phyloP scores from a whole-genome alignment of 176 grass and related monocot species.

The Aegilops sharonensis region DNA sequence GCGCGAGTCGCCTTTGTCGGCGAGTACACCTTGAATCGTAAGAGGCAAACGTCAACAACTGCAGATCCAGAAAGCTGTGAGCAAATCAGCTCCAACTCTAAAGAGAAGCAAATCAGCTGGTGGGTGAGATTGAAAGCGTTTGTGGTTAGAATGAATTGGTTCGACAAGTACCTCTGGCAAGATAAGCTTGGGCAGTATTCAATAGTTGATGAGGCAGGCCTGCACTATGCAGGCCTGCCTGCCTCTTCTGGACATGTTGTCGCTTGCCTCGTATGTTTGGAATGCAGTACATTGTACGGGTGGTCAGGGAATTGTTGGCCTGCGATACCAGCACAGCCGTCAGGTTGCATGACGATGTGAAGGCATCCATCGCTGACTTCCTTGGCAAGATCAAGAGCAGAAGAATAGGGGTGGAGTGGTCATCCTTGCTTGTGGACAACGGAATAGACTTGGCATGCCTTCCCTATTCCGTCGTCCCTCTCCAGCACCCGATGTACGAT shows the following conservation, averaged over 20 bases:
- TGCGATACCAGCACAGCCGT: background rate
- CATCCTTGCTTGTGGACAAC: background rate
- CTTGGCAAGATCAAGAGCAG: background rate
- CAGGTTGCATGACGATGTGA: background rate
- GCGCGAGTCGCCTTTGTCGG: background rate
- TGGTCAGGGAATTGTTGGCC: background rate
- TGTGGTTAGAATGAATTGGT: background rate
- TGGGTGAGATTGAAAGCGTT: conserved; percentile 5
- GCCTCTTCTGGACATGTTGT: background rate
- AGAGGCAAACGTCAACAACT: too few species aligned
- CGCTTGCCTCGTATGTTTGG: background rate
- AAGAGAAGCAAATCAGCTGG: background rate
- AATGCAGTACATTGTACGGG: background rate
- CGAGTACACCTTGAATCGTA: background rate
- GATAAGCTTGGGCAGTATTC: background rate
- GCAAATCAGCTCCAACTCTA: background rate
- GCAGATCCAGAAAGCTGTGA: too few species aligned
- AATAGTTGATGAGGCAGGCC: too few species aligned
- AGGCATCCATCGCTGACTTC: background rate
- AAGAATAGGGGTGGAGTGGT: background rate
- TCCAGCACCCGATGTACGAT: too few species aligned
- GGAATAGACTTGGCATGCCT: background rate
- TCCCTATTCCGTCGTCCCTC: background rate
- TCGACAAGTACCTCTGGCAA: conserved; percentile 25
- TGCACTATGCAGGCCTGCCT: too few species aligned